Base-by-base conservation (phyloP, 305 asterid species). In the Petunia hybrid region DNA sequence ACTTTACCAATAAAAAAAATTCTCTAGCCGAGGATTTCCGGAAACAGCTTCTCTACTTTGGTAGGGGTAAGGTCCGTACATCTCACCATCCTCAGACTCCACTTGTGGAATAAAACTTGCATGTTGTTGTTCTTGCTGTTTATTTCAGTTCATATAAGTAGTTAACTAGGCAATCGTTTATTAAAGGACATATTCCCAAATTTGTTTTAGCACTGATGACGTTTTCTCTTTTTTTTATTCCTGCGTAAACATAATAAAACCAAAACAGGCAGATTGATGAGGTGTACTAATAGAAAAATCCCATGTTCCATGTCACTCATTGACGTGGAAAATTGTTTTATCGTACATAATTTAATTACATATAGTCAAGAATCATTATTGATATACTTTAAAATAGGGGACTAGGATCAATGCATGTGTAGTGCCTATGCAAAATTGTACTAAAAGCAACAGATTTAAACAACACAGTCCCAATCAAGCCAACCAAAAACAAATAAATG, bases 401-500 rank as follows among this genome's bases (percentile, higher is more conserved):
- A 53, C 79, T 74, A 74, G 51, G n/a, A 74, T 53, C 48, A 74
- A 53, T 73, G 78, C 78, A 73, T 66, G 14, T 22, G 51, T 65
- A 64, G 63, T 3, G 39, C 48, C 31, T 48, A 48, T 63, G 12
- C 38, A 35, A 6, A 13, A 14, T 56, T 76, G 14, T 31, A 22
- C 31, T 22, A 57, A 57, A 56, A 45, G 4, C 45, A 79, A 62
- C 35, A 77, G 82, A 78, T 43, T 79, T 80, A 46, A 53, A 36
- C 61, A 48, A 53, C 22, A 51, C 81, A 51, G 81, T 79, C 85
- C 53, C 42, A 79, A 81, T 84, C 80, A 83, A 82, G 84, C 89
- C 87, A 14, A 87, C 79, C 90, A 88, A 84, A 84, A 82, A 81
- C 84, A 82, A 83, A 74, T 53, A 51, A 38, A 36, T 74, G 64